Base-by-base conservation (phyloP, 768 basidiomycete species). In the Russula virescens region DNA sequence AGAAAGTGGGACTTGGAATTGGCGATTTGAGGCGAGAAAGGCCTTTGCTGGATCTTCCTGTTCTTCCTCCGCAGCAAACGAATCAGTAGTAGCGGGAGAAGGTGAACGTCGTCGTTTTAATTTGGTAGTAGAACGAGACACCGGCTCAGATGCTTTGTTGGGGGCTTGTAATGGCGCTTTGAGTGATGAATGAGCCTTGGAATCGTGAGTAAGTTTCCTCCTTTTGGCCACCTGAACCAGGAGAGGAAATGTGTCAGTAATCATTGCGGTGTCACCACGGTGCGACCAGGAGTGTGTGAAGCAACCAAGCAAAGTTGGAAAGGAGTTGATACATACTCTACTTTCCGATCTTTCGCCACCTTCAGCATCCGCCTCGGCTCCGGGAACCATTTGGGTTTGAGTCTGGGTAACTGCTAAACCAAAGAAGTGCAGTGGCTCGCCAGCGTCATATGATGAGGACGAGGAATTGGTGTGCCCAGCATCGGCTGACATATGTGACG, bases 351-450 rank as follows among this genome's bases (percentile, higher is more conserved):
- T 10, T 43, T 16, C 23, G 3, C 47, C 13, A 35, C 14, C 31
- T 21, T 52, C 45, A 8, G 25, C 28, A 25, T 21, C 54, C 58
- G 25, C 40, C 50, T 60, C 52, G 11, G 31, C 13, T 19, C 31
- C 23, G 6, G 74, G 71, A 35, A 76, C 75, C 5, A 69, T 64
- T 63, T 81, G 80, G 0, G 78, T 78, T 65, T 86, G 81, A 0
- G 82, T 80, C 68, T 85, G 82, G 1, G 82, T 83, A 10, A 73
- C 66, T 3, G 78, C 82, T 21, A 87, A 75, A 3, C 83, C 86
- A 67, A 83, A 80, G 63, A 83, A 78, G 68, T 82, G 79, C 72
- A 86, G 85, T 59, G 75, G 77, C 31, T 81, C 79, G 43, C 75
- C 40, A 5, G 70, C 42, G 74, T 71, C 66, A 69, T 71, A 62